Evolutionary conservation across 768 basidiomycete genomes (phyloP).

Genomic region (Amanita subjunquillea): DNA sequence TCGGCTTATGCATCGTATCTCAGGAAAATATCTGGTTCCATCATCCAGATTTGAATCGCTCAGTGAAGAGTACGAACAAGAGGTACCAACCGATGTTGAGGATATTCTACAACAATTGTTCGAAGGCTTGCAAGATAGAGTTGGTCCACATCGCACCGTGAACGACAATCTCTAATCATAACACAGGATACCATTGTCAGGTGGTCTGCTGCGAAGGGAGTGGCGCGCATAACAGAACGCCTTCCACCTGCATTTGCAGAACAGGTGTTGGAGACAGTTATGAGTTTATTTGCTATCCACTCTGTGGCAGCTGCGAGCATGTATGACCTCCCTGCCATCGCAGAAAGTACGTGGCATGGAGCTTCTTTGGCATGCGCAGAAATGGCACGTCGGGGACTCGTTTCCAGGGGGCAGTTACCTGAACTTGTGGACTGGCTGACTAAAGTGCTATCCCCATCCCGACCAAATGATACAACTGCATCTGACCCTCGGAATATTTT

Average conservation of each 20-base stretch:
- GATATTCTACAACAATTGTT: conserved; percentile 63
- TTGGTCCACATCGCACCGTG: conserved; percentile 19
- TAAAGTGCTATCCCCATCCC: conserved; percentile 41
- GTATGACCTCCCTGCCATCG: conserved; percentile 64
- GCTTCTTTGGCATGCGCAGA: conserved; percentile 89
- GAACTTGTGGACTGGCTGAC: conserved; percentile 70
- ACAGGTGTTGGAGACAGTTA: conserved; percentile 76
- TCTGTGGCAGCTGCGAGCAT: conserved; percentile 50
- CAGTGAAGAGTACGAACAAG: conserved; percentile 31
- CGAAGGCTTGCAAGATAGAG: conserved; percentile 70
- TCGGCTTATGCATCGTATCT: background rate
- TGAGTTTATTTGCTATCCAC: conserved; percentile 71
- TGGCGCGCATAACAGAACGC: conserved; percentile 76
- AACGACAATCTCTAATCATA: conserved; percentile 2
- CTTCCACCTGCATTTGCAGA: conserved; percentile 65
- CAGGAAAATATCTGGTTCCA: background rate
- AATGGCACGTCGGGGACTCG: conserved; percentile 74
- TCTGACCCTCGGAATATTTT: background rate
- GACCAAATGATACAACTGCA: background rate
- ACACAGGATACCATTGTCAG: conserved; percentile 86
- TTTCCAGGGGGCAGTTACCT: conserved; percentile 45
- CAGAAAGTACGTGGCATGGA: conserved; percentile 93
- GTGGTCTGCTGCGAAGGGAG: conserved; percentile 88
- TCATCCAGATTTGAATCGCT: conserved; percentile 5
- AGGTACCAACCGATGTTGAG: conserved; percentile 78